Evolutionary conservation across 176 grass and related monocot genomes (phyloP).

Genomic region (Phoenix dactylifera): DNA sequence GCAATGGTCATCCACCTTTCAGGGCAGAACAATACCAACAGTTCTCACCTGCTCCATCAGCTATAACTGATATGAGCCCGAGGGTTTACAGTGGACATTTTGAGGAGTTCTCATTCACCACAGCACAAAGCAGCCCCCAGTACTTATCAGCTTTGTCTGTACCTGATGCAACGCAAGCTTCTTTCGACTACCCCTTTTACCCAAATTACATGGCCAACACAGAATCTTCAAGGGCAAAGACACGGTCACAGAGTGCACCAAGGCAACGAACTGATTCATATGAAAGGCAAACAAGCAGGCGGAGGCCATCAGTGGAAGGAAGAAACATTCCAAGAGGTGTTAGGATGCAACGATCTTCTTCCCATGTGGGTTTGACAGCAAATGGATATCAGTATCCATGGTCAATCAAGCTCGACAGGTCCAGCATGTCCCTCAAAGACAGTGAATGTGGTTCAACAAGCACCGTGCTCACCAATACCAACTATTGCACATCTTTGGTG

Average conservation of each 20-base stretch:
- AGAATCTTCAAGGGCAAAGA: slow-evolving; percentile 23
- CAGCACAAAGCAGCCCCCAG: slow-evolving; percentile 21
- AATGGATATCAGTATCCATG: slow-evolving; percentile 44
- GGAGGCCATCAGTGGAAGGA: slow-evolving; percentile 34
- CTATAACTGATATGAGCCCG: slow-evolving; percentile 34
- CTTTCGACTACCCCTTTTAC: slow-evolving; percentile 10
- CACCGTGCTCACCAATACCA: slow-evolving; percentile 60
- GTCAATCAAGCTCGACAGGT: slow-evolving; percentile 57
- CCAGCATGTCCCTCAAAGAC: slow-evolving; percentile 55
- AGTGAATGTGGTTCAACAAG: slow-evolving; percentile 90
- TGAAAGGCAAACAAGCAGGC: slow-evolving; percentile 54
- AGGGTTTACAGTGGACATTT: slow-evolving; percentile 37
- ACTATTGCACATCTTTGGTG: slow-evolving; percentile 37
- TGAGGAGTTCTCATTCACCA: slow-evolving; percentile 35
- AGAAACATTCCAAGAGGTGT: slow-evolving; percentile 35
- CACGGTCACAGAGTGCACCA: slow-evolving; percentile 78
- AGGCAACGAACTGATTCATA: slow-evolving; percentile 48
- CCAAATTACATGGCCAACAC: slow-evolving; percentile 17
- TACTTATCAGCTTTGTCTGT: slow-evolving; percentile 15
- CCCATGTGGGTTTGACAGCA: slow-evolving; percentile 39
- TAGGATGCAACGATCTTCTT: slow-evolving; percentile 80
- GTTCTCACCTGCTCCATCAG: slow-evolving; percentile 18
- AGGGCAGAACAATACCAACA: slow-evolving; percentile 12
- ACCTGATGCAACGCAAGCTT: slow-evolving; percentile 15
- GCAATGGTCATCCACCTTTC: neutral